phyloP scores from a whole-genome alignment of 1,284 basidiomycete genomes.

The Exsudoporus floridanus region DNA sequence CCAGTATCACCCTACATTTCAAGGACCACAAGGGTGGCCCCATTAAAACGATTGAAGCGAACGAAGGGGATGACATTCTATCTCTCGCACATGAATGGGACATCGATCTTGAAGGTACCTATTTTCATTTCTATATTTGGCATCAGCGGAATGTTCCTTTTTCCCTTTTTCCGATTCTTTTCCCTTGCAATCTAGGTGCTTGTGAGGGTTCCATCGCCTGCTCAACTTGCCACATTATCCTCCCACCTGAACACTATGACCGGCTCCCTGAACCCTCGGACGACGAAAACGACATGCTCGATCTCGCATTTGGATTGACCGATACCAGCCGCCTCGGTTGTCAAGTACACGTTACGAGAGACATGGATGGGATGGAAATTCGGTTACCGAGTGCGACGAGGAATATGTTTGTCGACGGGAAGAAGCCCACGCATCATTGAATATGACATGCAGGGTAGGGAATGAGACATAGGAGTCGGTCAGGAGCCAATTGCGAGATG shows the following conservation, averaged over 20 bases:
- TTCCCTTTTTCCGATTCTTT: background rate
- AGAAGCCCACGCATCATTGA: conserved; percentile 51
- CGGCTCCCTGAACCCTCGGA: conserved; percentile 88
- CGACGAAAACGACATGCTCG: conserved; percentile 98
- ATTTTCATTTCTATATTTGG: background rate
- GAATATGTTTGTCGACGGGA: conserved; percentile 94
- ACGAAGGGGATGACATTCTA: conserved; percentile 92
- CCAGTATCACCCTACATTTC: conserved; percentile 86
- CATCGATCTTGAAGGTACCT: conserved; percentile 90
- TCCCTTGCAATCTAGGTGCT: conserved; percentile 59
- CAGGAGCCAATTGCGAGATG: background rate
- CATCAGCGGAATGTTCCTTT: background rate
- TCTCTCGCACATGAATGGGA: conserved; percentile 94
- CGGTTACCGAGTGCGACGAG: conserved; percentile 89
- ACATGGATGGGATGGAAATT: conserved; percentile 85
- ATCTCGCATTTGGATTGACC: conserved; percentile 95
- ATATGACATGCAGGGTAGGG: background rate
- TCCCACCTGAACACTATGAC: conserved; percentile 83
- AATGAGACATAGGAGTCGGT: background rate
- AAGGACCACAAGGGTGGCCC: conserved; percentile 82
- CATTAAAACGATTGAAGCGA: conserved; percentile 88
- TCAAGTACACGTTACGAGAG: conserved; percentile 83
- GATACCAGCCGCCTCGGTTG: conserved; percentile 85
- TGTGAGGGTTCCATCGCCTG: conserved; percentile 98
- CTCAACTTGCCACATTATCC: conserved; percentile 96